These are phyloP conservation scores for Candida tallmaniae DNA, from an alignment of 805 yeast genomes.

Conservation along the genomic window DNA sequence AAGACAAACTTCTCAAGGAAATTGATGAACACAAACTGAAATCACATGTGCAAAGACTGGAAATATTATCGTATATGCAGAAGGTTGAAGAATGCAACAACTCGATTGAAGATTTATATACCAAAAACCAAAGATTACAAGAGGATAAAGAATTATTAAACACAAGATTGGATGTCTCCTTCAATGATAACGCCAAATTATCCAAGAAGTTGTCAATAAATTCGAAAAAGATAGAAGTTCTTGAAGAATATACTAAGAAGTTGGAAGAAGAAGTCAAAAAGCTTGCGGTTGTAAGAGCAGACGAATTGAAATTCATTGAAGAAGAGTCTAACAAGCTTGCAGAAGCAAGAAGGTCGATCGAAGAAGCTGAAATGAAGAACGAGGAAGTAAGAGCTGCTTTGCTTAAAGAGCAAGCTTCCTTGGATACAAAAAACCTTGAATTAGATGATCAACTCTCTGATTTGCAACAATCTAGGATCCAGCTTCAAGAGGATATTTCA, in stretches of 20 bases:
- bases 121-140: conserved; percentile 10
- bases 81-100: conserved; percentile 14
- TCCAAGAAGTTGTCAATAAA: conserved; percentile 19
- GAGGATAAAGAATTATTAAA: conserved; percentile 18
- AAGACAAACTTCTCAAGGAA: conserved; percentile 16
- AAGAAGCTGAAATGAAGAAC: not conserved
- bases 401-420: not conserved
- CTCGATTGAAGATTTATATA: conserved; percentile 15
- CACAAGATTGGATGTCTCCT: conserved; percentile 23
- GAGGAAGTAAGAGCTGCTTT: not conserved
- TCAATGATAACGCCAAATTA: conserved; percentile 22
- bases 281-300: not conserved
- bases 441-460: not conserved
- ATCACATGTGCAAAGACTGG: conserved; percentile 13
- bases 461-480: not conserved
- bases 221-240: not conserved
- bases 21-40: conserved; percentile 13
- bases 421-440: not conserved
- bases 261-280: not conserved
- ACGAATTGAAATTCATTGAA: not conserved
- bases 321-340: not conserved
- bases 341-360: not conserved
- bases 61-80: conserved; percentile 16
- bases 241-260: not conserved
- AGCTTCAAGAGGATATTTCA: not conserved